phyloP scores from a whole-genome alignment of 305 asterid genomes.

The Coffea humblotiana region DNA sequence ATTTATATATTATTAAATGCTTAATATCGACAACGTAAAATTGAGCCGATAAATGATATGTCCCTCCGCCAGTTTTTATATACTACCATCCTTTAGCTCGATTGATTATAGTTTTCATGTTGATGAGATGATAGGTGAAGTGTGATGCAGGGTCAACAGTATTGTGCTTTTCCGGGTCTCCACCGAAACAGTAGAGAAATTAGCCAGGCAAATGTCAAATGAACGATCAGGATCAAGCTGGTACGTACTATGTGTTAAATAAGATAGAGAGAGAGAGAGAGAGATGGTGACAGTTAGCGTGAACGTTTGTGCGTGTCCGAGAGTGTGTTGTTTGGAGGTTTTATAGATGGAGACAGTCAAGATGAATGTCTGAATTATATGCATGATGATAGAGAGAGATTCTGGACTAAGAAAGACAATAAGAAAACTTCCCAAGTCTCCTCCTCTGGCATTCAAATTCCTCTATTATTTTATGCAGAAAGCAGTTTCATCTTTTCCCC shows the following conservation, averaged over 20 bases:
- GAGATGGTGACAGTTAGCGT: slow-evolving; percentile 20
- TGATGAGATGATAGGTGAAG: neutral
- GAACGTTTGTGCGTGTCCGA: slow-evolving; percentile 19
- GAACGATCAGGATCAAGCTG: slow-evolving; percentile 16
- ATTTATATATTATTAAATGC: neutral
- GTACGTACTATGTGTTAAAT: neutral
- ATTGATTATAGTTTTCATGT: neutral
- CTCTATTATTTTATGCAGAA: slow-evolving; percentile 33
- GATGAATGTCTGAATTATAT: slow-evolving; percentile 20
- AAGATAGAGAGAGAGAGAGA: neutral
- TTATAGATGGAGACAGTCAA: slow-evolving; percentile 17
- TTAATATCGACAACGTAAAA: neutral
- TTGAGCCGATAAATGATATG: neutral
- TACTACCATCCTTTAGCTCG: too few relatives aligned
- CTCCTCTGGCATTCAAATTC: slow-evolving; percentile 42
- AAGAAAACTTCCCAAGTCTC: slow-evolving; percentile 37
- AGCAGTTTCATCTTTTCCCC: slow-evolving; percentile 38
- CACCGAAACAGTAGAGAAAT: neutral
- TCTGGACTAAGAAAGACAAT: slow-evolving; percentile 49
- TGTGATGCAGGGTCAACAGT: neutral
- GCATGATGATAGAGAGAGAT: slow-evolving; percentile 29
- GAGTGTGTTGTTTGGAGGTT: slow-evolving; percentile 14
- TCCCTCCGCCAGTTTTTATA: neutral
- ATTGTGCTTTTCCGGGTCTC: neutral
- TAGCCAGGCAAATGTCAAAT: neutral